Evolutionary conservation across 176 grass and related monocot species (phyloP).

Genomic region (Carex cristatella): DNA sequence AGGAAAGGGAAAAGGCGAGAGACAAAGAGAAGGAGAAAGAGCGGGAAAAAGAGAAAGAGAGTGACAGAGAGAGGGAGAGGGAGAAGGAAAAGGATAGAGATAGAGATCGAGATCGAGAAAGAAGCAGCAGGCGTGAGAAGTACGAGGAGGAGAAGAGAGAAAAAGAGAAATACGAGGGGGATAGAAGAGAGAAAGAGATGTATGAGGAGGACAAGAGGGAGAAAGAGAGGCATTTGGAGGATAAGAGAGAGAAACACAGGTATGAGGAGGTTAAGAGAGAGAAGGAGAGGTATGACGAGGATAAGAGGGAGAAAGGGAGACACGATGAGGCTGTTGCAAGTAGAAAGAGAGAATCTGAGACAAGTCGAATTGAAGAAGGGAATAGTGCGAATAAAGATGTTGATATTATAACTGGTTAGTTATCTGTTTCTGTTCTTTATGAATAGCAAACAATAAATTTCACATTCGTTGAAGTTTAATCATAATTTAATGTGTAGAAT

Average conservation of each 20-base stretch:
- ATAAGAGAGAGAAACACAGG: constrained; percentile 41
- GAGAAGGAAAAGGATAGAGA: constrained; percentile 40
- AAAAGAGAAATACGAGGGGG: constrained; percentile 6
- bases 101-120: constrained; percentile 42
- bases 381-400: constrained; percentile 43
- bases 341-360: constrained; percentile 63
- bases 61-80: constrained; percentile 36
- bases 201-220: constrained; percentile 41
- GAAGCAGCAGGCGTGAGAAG: constrained; percentile 39
- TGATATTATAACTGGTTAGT: constrained; percentile 38
- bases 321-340: neutral
- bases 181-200: constrained; percentile 30
- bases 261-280: constrained; percentile 56
- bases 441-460: neutral
- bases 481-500: constrained; percentile 1
- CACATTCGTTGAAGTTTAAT: neutral
- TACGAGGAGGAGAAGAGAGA: constrained; percentile 46
- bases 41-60: constrained; percentile 42
- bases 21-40: constrained; percentile 29
- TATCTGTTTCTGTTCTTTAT: constrained; percentile 10
- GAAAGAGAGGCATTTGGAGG: constrained; percentile 40
- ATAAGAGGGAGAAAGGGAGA: neutral
- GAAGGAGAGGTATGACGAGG: constrained; percentile 71
- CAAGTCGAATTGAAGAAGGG: constrained; percentile 35
- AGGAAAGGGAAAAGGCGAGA: constrained; percentile 27